Conservation (phyloP, 2,329 filamentous ascomycete genomes). For the Fusarium cicatricum region DNA sequence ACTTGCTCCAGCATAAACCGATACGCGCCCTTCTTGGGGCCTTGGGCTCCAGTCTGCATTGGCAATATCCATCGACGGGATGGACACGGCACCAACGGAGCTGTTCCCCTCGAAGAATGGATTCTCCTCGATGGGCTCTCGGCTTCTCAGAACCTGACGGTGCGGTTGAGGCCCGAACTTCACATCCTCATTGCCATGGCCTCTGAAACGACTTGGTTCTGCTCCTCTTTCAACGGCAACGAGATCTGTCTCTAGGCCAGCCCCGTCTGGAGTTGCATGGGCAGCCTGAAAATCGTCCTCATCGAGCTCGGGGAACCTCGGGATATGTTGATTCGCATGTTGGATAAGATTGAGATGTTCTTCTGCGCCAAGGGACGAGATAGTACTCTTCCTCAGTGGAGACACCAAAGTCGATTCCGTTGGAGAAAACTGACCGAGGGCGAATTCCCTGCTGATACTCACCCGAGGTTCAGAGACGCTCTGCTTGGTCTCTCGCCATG, state of each 20-base stretch:
- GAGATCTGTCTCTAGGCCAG: background rate
- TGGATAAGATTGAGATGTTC: conserved; percentile 6
- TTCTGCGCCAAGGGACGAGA: conserved; percentile 6
- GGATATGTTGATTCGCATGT: background rate
- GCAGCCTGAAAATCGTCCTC: background rate
- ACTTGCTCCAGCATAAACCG: conserved; percentile 1
- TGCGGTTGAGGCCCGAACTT: background rate
- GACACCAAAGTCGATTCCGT: conserved; percentile 4
- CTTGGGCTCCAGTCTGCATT: conserved; percentile 21
- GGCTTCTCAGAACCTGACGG: conserved; percentile 3
- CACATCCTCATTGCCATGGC: background rate
- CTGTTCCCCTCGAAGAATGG: conserved; percentile 25
- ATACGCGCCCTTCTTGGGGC: conserved; percentile 6
- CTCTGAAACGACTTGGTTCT: background rate
- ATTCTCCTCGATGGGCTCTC: conserved; percentile 20
- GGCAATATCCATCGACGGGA: conserved; percentile 19
- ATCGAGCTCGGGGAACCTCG: conserved; percentile 7
- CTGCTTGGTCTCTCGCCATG: conserved; percentile 25
- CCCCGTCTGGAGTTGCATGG: background rate
- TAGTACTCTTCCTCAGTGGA: background rate
- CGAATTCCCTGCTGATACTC: conserved; percentile 25
- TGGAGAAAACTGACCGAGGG: conserved; percentile 22
- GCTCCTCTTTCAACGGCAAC: background rate
- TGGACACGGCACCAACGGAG: conserved; percentile 10
- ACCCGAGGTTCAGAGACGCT: conserved; percentile 24